phyloP scores from a whole-genome alignment of 2,329 filamentous ascomycete species.

The Colletotrichum cordylinicola region DNA sequence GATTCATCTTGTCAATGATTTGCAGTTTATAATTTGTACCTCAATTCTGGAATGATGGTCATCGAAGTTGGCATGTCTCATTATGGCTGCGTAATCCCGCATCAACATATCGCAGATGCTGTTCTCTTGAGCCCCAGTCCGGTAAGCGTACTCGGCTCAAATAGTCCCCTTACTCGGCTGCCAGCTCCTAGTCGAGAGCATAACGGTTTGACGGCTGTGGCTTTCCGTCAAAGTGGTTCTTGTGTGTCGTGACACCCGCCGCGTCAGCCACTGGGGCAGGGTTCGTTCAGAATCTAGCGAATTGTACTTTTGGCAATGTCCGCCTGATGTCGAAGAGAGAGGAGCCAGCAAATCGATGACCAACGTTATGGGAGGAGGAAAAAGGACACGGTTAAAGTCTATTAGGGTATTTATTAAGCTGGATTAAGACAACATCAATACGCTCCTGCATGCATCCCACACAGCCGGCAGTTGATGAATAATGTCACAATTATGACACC shows the following conservation, averaged over 20 bases:
- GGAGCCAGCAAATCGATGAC: not conserved
- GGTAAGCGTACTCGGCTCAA: not conserved
- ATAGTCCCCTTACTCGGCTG: not conserved
- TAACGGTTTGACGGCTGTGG: not conserved
- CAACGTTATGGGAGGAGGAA: not conserved
- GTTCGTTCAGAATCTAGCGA: not conserved
- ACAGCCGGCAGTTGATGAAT: accelerated
- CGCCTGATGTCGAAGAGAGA: not conserved
- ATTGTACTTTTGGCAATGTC: not conserved
- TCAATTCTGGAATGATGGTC: not conserved
- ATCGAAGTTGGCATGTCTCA: not conserved
- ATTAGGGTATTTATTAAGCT: not conserved
- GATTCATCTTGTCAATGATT: not conserved
- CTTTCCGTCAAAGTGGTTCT: not conserved
- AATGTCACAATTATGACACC: not conserved
- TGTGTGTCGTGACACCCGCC: not conserved
- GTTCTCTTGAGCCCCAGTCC: not conserved
- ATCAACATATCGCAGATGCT: not conserved
- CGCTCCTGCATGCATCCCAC: not conserved
- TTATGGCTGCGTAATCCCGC: not conserved
- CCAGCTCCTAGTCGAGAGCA: not conserved
- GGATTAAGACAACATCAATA: not conserved
- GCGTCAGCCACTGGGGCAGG: not conserved
- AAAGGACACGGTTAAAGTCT: not conserved
- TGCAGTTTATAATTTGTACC: not conserved